Evolutionary conservation across 306 rosid genomes (phyloP).

Genomic region (Canavalia ensiformis): DNA sequence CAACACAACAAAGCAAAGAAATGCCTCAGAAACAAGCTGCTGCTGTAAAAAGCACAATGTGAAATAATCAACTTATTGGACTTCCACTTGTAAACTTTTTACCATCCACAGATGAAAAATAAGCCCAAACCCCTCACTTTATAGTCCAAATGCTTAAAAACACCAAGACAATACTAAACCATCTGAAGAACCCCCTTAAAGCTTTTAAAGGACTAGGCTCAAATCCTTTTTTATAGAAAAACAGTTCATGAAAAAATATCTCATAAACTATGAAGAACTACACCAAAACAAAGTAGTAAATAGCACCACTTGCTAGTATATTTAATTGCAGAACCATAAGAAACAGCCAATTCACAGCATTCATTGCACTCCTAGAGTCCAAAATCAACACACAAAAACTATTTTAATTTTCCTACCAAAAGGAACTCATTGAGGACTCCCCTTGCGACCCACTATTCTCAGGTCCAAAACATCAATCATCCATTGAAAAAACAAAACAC

Average conservation of each 20-base stretch:
- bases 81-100: slow-evolving; percentile 34
- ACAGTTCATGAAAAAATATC: slow-evolving; percentile 42
- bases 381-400: slow-evolving; percentile 21
- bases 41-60: neutral
- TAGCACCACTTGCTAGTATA: slow-evolving; percentile 38
- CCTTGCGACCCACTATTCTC: slow-evolving; percentile 39
- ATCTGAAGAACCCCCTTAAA: slow-evolving; percentile 41
- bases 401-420: neutral
- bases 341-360: slow-evolving; percentile 37
- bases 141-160: slow-evolving; percentile 28
- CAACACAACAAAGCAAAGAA: slow-evolving; percentile 34
- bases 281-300: slow-evolving; percentile 35
- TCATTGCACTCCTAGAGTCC: slow-evolving; percentile 32
- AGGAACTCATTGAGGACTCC: slow-evolving; percentile 37
- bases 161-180: slow-evolving; percentile 28
- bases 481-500: slow-evolving; percentile 39
- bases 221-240: slow-evolving; percentile 20
- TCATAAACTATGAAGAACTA: slow-evolving; percentile 49
- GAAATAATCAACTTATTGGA: slow-evolving; percentile 3
- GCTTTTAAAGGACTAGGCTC: slow-evolving; percentile 22
- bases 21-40: slow-evolving; percentile 31
- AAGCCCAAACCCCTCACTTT: slow-evolving; percentile 25
- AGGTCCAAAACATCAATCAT: slow-evolving; percentile 38
- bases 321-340: slow-evolving; percentile 47
- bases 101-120: neutral